Conservation (phyloP, 805 yeast genomes). For the Barnettozyma botsteinii region DNA sequence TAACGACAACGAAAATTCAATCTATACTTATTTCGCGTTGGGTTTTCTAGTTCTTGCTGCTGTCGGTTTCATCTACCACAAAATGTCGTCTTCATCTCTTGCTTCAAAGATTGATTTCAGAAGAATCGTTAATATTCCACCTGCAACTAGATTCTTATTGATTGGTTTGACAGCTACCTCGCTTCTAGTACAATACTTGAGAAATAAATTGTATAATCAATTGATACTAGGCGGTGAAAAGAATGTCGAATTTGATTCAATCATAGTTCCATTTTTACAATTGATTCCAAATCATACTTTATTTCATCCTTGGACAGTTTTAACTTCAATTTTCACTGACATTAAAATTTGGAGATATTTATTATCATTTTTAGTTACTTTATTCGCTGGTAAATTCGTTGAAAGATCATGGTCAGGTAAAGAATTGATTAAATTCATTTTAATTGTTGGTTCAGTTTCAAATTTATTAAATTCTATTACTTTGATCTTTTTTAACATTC, state of each 20-base stretch:
- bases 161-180: constrained; percentile 36
- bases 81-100: constrained; percentile 21
- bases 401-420: constrained; percentile 60
- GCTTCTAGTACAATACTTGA: constrained; percentile 35
- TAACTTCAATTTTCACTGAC: constrained; percentile 62
- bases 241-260: constrained; percentile 31
- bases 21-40: constrained; percentile 9
- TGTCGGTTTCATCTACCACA: constrained; percentile 20
- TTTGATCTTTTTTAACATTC: constrained; percentile 24
- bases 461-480: constrained; percentile 35
- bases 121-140: constrained; percentile 32
- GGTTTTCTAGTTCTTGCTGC: constrained; percentile 22
- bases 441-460: constrained; percentile 45
- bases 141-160: constrained; percentile 42
- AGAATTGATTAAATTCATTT: constrained; percentile 44
- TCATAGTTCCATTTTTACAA: constrained; percentile 54
- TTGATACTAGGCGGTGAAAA: constrained; percentile 18
- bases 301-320: constrained; percentile 57
- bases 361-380: constrained; percentile 41
- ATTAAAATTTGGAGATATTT: constrained; percentile 41
- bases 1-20: no score
- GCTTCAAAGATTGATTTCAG: constrained; percentile 17
- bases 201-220: constrained; percentile 31
- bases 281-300: constrained; percentile 54
- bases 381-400: constrained; percentile 58